phyloP scores from a whole-genome alignment of 176 grass and related monocot genomes.

The Rhynchospora pubera region DNA sequence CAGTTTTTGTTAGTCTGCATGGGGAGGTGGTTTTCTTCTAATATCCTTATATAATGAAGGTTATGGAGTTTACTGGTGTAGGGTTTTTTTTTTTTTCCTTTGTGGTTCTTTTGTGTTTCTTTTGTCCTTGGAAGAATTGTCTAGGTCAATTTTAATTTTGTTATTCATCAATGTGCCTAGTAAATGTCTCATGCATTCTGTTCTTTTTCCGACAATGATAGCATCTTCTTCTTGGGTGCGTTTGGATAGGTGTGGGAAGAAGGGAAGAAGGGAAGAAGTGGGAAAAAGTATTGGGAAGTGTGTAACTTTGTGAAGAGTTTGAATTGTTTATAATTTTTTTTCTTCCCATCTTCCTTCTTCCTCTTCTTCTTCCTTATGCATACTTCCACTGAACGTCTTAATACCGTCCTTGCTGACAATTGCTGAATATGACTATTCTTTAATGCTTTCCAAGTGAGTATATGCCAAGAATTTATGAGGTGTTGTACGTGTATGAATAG shows the following conservation, averaged over 20 bases:
- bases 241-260: no score
- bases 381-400: not conserved
- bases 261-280: no score
- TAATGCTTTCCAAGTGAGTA: not conserved
- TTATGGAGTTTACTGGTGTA: slow-evolving; percentile 15
- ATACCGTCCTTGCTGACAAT: not conserved
- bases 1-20: slow-evolving; percentile 16
- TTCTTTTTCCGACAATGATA: not conserved
- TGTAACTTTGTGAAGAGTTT: no score
- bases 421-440: not conserved
- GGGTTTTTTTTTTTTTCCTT: slow-evolving; percentile 2
- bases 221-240: not conserved
- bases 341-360: no score
- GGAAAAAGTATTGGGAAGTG: no score
- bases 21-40: not conserved
- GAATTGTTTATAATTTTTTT: no score
- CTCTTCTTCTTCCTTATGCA: not conserved
- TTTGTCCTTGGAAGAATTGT: not conserved
- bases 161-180: not conserved
- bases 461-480: no score
- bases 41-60: slow-evolving; percentile 10
- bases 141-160: not conserved
- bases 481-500: no score
- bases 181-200: not conserved
- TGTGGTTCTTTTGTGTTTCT: not conserved